Evolutionary conservation across 176 grass and related monocot genomes (phyloP), one percentile per base, ranked within the genome.

Genomic region (Cenchrus fungigraminus): DNA sequence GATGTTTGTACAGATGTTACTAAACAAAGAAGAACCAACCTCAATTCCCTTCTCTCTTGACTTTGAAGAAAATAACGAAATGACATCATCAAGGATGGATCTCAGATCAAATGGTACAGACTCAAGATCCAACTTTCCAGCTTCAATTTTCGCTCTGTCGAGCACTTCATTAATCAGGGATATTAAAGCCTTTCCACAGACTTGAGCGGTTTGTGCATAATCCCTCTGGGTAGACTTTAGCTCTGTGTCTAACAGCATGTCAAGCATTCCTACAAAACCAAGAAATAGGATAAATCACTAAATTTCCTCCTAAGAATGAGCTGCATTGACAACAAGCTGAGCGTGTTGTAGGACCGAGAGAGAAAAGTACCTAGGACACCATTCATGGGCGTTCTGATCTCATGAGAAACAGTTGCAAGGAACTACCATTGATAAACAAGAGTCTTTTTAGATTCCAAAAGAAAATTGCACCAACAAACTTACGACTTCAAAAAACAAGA

Each of bases 321-420:
- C 65, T 56, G 45, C 29, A 78, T 70, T 82, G 45, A 67, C 31
- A 84, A 12, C 16, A 65, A 62, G 20, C 32, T 19, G 2, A 74
- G 59, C 59, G 37, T 17, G 15, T 73, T 40, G 19, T 69, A 86
- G 32, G 78, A 77, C 68, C 2, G 51, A 40, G 37, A 40, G 37
- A 62, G 22, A 54, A 52, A 46, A 40, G 91, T 90, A 96, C 97
- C 97, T 68, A 99, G 88, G 71, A 99, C 97, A 56, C 97, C 97
- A 60, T 96, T 99, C 97, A 99, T 99, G 71, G 97, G 97, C 63
- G 97, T 99, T 90, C 97, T 89, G 84, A 99, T 99, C 88, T 99
- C 97, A 94, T 99, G 93, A 85, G 94, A 96, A 90, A 99, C 97
- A 67, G 94, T 99, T 43, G 97, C 97, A 76, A 99, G 97, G 86